Evolutionary conservation across 257 asterid species (phyloP).

Genomic region (Fraxinus americana): DNA sequence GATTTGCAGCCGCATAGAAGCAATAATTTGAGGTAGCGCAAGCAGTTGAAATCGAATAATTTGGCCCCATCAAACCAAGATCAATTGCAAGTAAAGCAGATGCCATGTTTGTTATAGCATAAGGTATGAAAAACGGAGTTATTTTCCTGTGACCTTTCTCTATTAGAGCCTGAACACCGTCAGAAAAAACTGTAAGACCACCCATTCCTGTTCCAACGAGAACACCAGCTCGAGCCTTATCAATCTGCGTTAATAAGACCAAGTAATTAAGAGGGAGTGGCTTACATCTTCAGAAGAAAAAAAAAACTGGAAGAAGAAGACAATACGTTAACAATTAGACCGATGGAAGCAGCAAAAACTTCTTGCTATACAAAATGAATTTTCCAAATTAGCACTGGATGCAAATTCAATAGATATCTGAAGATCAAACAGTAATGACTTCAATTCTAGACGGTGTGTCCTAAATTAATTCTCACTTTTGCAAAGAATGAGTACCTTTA

Average conservation of each 20-base stretch:
- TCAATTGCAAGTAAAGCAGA: slow-evolving; percentile 94
- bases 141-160: slow-evolving; percentile 81
- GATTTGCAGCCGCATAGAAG: slow-evolving; percentile 92
- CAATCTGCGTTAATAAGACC: slow-evolving; percentile 51
- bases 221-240: slow-evolving; percentile 84
- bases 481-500: not conserved
- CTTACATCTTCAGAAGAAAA: not conserved
- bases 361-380: not conserved
- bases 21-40: slow-evolving; percentile 93
- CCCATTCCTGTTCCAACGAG: slow-evolving; percentile 97
- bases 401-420: not conserved
- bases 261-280: slow-evolving; percentile 10
- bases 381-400: not conserved
- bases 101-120: slow-evolving; percentile 90
- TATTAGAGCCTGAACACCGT: slow-evolving; percentile 79
- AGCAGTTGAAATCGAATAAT: slow-evolving; percentile 92
- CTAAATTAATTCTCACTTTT: not conserved
- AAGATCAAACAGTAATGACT: not conserved
- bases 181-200: slow-evolving; percentile 82
- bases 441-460: not conserved
- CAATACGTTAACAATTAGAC: not conserved
- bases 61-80: slow-evolving; percentile 93
- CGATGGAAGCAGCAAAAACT: not conserved
- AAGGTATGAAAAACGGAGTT: slow-evolving; percentile 91
- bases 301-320: not conserved